Evolutionary conservation across 108 stramenopile genomes (phyloP), one percentile per base, ranked within the genome.

Genomic region (Hondaea fermentalgiana): DNA sequence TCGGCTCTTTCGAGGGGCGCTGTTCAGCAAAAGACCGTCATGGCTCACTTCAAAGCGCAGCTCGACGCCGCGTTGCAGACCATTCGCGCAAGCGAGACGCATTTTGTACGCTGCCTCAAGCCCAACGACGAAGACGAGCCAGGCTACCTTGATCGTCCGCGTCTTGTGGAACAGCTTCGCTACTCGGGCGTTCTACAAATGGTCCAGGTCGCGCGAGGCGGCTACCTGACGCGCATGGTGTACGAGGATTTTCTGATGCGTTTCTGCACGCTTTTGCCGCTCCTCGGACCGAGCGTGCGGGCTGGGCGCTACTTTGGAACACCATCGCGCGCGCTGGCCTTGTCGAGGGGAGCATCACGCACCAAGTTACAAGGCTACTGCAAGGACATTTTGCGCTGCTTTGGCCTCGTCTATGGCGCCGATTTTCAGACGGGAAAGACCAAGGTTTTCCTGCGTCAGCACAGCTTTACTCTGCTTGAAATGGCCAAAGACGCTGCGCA

Each of bases 91-190:
- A 92, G 91, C 4, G 55, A 88, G 60, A 91, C 91, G 44, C 91
- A 91, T 87, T 94, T 92, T 90, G 72, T 94, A 23, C 91, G 93
- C 44, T 93, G 93, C 87, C 76, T 94, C 60, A 93, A 94, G 90
- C 93, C 93, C 17, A 94, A 94, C 72, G 97, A 97, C 87, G 93
- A 95, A 35, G 91, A 96, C 58, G 91, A 93, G 55, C 95, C 96
- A 2, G 69, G 94, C 69, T 89, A 89, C 59, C 96, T 97, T 87
- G 93, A 96, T 76, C 88, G 94, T 6, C 5, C n/a, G 53, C 89
- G 89, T 16, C 8, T 72, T 1, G 29, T 89, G 5, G 35, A 89
- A 23, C 89, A 89, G 89, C 89, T 89, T 23, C 55, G 47, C 35
- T 89, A 72, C 58, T 57, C 60, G 6, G 89, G 89, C 43, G 83